Evolutionary conservation across 1,284 basidiomycete genomes (phyloP).

Genomic region (Filobasidium uniguttulatum): DNA sequence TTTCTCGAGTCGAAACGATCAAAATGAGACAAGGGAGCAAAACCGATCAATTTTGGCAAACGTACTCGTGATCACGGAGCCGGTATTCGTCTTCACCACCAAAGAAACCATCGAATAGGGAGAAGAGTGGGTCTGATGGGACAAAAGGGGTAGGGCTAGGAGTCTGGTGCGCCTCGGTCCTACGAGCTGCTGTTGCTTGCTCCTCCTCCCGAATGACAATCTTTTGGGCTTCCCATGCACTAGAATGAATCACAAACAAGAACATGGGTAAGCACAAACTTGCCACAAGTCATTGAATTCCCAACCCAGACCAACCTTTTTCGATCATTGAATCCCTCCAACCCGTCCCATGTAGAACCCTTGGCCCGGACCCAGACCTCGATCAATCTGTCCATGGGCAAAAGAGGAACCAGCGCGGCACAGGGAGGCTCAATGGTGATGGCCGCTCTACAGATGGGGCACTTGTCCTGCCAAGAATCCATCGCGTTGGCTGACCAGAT

Average conservation of each 20-base stretch:
- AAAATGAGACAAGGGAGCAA: no score
- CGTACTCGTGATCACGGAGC: no score
- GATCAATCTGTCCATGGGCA: slow-evolving; percentile 3
- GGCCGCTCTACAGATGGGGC: slow-evolving; percentile 2
- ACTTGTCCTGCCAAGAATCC: not conserved
- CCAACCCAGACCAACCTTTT: slow-evolving; percentile 1
- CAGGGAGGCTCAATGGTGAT: not conserved
- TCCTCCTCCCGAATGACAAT: slow-evolving; percentile 5
- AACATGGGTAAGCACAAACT: no score
- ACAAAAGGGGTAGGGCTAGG: no score
- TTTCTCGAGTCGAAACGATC: no score
- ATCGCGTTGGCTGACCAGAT: not conserved
- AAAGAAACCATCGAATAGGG: no score
- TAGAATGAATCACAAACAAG: not conserved
- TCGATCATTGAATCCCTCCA: not conserved
- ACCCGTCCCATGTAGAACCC: slow-evolving; percentile 4
- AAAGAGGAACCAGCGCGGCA: not conserved
- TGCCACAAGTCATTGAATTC: no score
- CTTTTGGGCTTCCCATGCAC: slow-evolving; percentile 5
- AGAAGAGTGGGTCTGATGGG: no score
- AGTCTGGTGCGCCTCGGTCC: no score
- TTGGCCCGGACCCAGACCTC: slow-evolving; percentile 1
- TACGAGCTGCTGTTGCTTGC: not conserved
- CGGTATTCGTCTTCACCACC: no score
- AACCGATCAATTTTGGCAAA: no score